Evolutionary conservation across 1,139 yeast species (phyloP).

Genomic region (Blastobotrys illinoisensis): DNA sequence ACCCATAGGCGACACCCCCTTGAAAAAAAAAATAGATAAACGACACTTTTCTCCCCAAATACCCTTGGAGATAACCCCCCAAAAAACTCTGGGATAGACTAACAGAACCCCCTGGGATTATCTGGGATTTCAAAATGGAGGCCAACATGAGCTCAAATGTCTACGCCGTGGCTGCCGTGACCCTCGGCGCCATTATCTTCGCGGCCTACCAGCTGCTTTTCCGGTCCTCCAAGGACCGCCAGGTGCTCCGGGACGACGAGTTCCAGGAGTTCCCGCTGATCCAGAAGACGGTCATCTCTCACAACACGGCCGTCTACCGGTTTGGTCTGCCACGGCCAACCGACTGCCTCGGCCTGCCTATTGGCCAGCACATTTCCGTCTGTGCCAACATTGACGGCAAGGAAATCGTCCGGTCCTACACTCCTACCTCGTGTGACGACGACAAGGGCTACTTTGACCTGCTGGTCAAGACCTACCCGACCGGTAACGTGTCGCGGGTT

Average conservation of each 20-base stretch:
- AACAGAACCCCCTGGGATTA: too few relatives aligned
- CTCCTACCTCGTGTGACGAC: slow-evolving; percentile 86
- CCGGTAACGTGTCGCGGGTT: slow-evolving; percentile 80
- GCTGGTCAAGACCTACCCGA: slow-evolving; percentile 85
- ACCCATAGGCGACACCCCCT: too few relatives aligned
- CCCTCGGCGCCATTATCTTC: slow-evolving; percentile 15
- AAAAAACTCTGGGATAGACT: neutral
- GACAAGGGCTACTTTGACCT: slow-evolving; percentile 83
- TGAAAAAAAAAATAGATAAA: too few relatives aligned
- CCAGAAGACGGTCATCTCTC: slow-evolving; percentile 70
- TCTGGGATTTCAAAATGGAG: neutral
- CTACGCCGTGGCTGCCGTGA: slow-evolving; percentile 13
- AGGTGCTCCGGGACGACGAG: slow-evolving; percentile 58
- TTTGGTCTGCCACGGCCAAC: slow-evolving; percentile 75
- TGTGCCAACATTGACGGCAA: slow-evolving; percentile 70
- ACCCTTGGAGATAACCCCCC: too few relatives aligned
- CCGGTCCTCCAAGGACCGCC: slow-evolving; percentile 27
- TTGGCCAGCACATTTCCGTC: slow-evolving; percentile 77
- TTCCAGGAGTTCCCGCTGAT: slow-evolving; percentile 81
- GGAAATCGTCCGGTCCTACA: slow-evolving; percentile 85
- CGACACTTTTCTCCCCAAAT: too few relatives aligned
- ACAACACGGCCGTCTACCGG: slow-evolving; percentile 79
- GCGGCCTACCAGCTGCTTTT: slow-evolving; percentile 14
- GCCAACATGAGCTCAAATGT: slow-evolving; percentile 5
- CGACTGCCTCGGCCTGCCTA: slow-evolving; percentile 82